Conservation (phyloP, 495 filamentous ascomycete species). For the Cenococcum geophilum region DNA sequence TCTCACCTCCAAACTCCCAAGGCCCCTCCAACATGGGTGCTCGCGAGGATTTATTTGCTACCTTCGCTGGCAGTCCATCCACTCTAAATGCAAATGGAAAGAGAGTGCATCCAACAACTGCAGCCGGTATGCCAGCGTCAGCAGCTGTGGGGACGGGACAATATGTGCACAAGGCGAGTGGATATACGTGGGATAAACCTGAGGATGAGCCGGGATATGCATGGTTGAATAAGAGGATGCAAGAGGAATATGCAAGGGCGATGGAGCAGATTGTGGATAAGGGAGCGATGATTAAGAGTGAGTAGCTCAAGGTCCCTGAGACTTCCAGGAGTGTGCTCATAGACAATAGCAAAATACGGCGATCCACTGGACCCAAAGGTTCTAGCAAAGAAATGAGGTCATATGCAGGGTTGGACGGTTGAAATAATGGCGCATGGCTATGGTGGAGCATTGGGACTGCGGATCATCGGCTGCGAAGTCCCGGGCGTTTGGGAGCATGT, state of each 20-base stretch:
- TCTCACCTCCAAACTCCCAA: constrained; percentile 54
- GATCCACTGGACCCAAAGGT: neutral
- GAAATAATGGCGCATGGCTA: neutral
- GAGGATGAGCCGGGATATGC: constrained; percentile 45
- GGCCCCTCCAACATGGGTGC: constrained; percentile 21
- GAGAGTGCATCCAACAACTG: constrained; percentile 10
- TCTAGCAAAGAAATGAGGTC: neutral
- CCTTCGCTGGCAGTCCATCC: constrained; percentile 13
- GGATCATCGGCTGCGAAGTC: neutral
- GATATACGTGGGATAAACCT: constrained; percentile 36
- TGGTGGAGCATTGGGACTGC: neutral
- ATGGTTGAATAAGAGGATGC: constrained; percentile 49
- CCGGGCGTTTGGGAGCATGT: neutral
- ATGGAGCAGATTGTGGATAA: constrained; percentile 36
- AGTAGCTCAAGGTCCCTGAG: constrained; percentile 5
- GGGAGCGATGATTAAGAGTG: constrained; percentile 35
- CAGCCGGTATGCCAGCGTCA: constrained; percentile 1
- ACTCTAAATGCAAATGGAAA: constrained; percentile 37
- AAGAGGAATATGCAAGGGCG: constrained; percentile 35
- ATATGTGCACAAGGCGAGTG: constrained; percentile 28
- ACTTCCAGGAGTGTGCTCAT: neutral
- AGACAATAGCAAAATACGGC: neutral
- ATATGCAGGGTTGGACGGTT: neutral
- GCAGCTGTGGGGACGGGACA: neutral
- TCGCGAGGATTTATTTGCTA: constrained; percentile 13